Conservation (phyloP, 768 basidiomycete genomes). For the Daedaleopsis sinensis region DNA sequence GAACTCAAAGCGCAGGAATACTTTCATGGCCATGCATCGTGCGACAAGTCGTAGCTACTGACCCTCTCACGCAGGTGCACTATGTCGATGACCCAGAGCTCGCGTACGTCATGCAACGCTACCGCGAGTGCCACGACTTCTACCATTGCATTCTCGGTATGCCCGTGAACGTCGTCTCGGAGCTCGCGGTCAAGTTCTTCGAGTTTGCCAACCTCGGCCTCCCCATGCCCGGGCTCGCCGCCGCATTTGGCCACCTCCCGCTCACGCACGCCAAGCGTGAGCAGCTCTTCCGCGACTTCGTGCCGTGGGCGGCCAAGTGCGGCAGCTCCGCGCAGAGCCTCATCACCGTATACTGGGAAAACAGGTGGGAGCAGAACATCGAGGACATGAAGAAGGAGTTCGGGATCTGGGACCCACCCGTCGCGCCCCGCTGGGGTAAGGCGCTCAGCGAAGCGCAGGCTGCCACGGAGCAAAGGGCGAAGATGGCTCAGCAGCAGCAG, state of each 20-base stretch:
- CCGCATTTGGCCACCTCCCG: conserved; percentile 76
- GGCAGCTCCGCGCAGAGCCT: conserved; percentile 76
- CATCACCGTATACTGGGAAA: conserved; percentile 95
- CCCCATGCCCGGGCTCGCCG: conserved; percentile 84
- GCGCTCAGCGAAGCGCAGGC: conserved; percentile 64
- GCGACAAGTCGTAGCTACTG: conserved; percentile 8
- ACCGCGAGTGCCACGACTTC: conserved; percentile 97
- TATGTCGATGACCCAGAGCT: conserved; percentile 95
- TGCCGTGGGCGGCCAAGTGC: conserved; percentile 90
- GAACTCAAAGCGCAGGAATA: not conserved
- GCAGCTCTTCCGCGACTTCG: conserved; percentile 72
- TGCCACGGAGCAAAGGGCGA: conserved; percentile 31
- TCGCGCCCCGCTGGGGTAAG: conserved; percentile 64
- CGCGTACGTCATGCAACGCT: conserved; percentile 97
- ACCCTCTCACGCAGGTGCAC: conserved; percentile 62
- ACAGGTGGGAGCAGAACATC: conserved; percentile 85
- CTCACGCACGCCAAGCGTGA: conserved; percentile 49
- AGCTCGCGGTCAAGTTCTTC: conserved; percentile 93
- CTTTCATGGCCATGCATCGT: not conserved
- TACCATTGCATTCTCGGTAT: conserved; percentile 91
- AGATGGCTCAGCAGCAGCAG: conserved; percentile 1
- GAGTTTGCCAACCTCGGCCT: conserved; percentile 92
- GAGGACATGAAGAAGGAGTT: conserved; percentile 84
- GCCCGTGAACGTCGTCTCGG: conserved; percentile 88
- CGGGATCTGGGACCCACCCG: conserved; percentile 82